Conservation (phyloP, 805 yeast species). For the Ogataea zsoltii region DNA sequence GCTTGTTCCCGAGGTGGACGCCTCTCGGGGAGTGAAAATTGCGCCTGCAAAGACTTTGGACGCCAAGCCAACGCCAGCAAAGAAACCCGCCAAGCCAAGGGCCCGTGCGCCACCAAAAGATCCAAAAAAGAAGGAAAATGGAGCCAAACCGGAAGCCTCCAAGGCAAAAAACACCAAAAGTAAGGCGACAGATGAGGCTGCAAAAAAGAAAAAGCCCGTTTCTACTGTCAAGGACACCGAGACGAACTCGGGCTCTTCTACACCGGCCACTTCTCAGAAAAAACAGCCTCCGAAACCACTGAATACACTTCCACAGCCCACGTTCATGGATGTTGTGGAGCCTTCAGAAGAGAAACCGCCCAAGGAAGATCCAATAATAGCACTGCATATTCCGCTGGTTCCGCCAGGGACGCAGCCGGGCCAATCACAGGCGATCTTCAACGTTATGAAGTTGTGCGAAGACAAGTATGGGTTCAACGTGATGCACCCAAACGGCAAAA, state of each 20-base stretch:
- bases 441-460: constrained; percentile 73
- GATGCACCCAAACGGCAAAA: constrained; percentile 65
- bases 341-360: not conserved
- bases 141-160: not conserved
- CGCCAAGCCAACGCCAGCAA: constrained; percentile 5
- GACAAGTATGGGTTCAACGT: constrained; percentile 81
- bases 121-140: constrained; percentile 6
- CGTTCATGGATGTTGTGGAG: constrained; percentile 15
- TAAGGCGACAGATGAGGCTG: not conserved
- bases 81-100: constrained; percentile 8
- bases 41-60: not conserved
- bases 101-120: constrained; percentile 1
- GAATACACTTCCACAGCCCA: constrained; percentile 18
- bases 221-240: not conserved
- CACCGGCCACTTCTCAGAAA: not conserved
- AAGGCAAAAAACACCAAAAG: not conserved
- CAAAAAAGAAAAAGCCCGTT: no score
- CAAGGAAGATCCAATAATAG: constrained; percentile 45
- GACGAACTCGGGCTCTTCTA: not conserved
- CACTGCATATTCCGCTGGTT: constrained; percentile 54
- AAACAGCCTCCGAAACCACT: constrained; percentile 11
- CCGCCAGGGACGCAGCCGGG: constrained; percentile 48
- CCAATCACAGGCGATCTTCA: constrained; percentile 64
- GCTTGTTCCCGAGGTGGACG: constrained; percentile 9
- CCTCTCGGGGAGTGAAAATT: not conserved